Base-by-base conservation (phyloP, 2,329 filamentous ascomycete genomes). In the Paecilomyces fulvus region DNA sequence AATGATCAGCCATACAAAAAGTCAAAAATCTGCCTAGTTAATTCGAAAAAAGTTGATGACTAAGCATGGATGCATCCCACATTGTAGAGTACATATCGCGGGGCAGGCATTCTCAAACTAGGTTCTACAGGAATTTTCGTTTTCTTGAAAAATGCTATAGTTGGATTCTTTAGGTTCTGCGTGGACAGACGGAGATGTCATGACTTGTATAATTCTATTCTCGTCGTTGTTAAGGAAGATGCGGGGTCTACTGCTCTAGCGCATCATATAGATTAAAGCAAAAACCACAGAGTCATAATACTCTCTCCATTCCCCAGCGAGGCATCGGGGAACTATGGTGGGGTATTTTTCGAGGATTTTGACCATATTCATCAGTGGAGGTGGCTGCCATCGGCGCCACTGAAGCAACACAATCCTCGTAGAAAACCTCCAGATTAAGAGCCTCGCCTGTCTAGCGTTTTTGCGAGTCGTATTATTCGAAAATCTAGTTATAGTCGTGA, bases 11-110 rank as follows among this genome's bases (percentile, higher is more conserved):
- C 20, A 43, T 43, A 43, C 37, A 43, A 17, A 43, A n/a, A 12
- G 20, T 28, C 48, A 49, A 49, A 49, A 49, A 49, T 49, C 48
- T 49, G 48, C 25, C 12, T 10, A n/a, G n/a, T n/a, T n/a, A n/a
- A 20, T 49, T 49, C 48, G 58, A 55, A 58, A 56, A 30, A 49
- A 11, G 1, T 1, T 2, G 21, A 52, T 63, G 57, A 62, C 60
- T 61, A 62, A 63, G 55, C 59, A 43, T 4, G 21, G 21, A 30
- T 17, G 20, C 21, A 53, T 43, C 21, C n/a, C 17, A 10, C 21
- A 52, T 5, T 20, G 6, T 46, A n/a, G n/a, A n/a, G 21, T 21
- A 3, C 5, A 43, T 17, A 37, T 14, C 14, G 48, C 3, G 17
- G 48, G 20, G 17, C 25, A 21, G 12, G 33, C 6, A n/a, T 14